These are phyloP conservation scores for Tausonia pullulans DNA, from an alignment of 1,284 basidiomycete genomes.

Conservation along the genomic window DNA sequence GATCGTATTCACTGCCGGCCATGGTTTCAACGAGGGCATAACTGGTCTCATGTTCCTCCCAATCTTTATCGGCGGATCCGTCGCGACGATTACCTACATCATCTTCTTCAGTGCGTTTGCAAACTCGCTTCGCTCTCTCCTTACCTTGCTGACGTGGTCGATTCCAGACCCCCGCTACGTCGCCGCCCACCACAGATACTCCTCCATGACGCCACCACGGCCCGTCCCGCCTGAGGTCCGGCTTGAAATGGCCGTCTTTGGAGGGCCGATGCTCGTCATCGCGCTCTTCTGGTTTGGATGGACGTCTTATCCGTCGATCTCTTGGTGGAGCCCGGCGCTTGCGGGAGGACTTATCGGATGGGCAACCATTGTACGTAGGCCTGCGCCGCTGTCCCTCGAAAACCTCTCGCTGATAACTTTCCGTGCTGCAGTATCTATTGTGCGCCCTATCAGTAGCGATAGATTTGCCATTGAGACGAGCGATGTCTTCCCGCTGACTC, in stretches of 20 bases:
- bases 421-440: no score
- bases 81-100: constrained; percentile 20
- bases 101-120: constrained; percentile 24
- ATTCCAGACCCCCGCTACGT: no score
- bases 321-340: constrained; percentile 36
- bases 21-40: constrained; percentile 39
- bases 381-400: no score
- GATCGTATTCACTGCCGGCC: constrained; percentile 37
- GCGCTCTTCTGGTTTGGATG: constrained; percentile 37
- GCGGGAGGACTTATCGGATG: constrained; percentile 37
- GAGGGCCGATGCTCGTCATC: constrained; percentile 28
- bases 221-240: constrained; percentile 28
- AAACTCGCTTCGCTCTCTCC: no score
- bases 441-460: no score
- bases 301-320: constrained; percentile 18
- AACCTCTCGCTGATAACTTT: no score
- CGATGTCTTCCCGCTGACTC: no score
- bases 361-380: constrained; percentile 25
- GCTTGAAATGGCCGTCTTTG: constrained; percentile 26
- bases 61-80: constrained; percentile 31
- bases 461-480: no score
- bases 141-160: no score
- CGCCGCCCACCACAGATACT: neutral
- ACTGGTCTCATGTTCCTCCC: constrained; percentile 33
- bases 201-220: constrained; percentile 17